Conservation (phyloP, 495 filamentous ascomycete genomes). For the Paragyromitra xinjiangensis region DNA sequence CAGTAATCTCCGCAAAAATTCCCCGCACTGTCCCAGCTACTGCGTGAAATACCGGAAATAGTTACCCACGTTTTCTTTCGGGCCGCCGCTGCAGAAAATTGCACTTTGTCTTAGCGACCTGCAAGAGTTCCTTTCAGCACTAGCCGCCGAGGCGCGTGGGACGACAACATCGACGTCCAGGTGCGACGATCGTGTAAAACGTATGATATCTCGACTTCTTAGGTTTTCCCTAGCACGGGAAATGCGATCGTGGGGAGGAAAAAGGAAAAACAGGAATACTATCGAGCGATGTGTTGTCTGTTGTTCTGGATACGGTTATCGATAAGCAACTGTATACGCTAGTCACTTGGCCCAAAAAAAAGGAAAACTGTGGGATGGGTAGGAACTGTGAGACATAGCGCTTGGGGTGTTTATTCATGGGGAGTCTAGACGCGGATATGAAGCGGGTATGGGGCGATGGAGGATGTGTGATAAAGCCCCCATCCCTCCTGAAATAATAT, state of each 20-base stretch:
- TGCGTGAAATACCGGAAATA: neutral
- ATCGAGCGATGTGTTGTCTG: constrained; percentile 14
- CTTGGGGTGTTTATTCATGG: constrained; percentile 17
- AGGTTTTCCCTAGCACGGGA: neutral
- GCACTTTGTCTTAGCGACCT: too few relatives aligned
- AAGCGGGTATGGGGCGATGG: too few relatives aligned
- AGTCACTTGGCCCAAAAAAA: neutral
- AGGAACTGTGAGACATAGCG: constrained; percentile 26
- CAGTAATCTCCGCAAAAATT: neutral
- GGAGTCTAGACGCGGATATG: constrained; percentile 15
- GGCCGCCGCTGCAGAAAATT: neutral
- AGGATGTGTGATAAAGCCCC: too few relatives aligned
- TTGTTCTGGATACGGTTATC: neutral
- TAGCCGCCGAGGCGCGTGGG: neutral
- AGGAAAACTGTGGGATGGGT: neutral
- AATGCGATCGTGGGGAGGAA: neutral
- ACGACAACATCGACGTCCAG: neutral
- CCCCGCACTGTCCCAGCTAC: neutral
- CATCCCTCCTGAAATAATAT: neutral
- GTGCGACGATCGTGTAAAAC: neutral
- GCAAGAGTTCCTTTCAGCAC: neutral
- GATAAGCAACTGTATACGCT: constrained; percentile 13
- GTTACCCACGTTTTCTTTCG: neutral
- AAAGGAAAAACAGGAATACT: constrained; percentile 1
- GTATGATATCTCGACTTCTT: neutral